Percentiles rank a stretch among this genome's conserved stretches.
These are phyloP conservation scores for Exophiala aquamarina DNA, from an alignment of 2,329 filamentous ascomycete species.

Conservation along the genomic window DNA sequence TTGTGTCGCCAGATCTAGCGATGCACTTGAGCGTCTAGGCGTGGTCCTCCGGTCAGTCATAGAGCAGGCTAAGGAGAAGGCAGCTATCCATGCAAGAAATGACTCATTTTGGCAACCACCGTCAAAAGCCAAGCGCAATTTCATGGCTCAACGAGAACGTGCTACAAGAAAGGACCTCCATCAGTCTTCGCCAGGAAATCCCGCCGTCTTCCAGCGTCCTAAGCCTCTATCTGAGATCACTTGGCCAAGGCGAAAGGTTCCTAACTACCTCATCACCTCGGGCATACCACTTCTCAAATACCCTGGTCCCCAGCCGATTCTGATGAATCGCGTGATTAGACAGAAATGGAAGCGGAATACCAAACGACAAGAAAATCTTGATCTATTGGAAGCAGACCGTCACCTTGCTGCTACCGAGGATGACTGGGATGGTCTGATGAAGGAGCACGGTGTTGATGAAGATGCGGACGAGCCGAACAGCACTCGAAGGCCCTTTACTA, in stretches of 20 bases:
- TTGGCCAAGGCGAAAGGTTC: slow-evolving; percentile 39
- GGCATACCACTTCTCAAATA: slow-evolving; percentile 43
- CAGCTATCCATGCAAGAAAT: slow-evolving; percentile 3
- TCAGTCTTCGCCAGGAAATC: slow-evolving; percentile 5
- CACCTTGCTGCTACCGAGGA: slow-evolving; percentile 42
- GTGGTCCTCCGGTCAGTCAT: slow-evolving; percentile 13
- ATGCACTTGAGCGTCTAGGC: slow-evolving; percentile 12
- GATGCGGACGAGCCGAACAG: not conserved
- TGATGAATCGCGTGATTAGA: slow-evolving; percentile 38
- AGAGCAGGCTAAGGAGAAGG: slow-evolving; percentile 7
- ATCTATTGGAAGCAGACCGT: slow-evolving; percentile 33
- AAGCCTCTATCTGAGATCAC: slow-evolving; percentile 16
- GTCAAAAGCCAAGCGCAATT: too few species aligned
- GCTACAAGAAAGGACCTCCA: slow-evolving; percentile 1
- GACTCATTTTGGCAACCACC: slow-evolving; percentile 16
- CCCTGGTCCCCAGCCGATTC: slow-evolving; percentile 44
- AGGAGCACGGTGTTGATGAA: not conserved
- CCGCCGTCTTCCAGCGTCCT: slow-evolving; percentile 22
- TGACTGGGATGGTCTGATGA: slow-evolving; percentile 39
- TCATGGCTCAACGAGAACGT: too few species aligned
- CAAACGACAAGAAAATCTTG: slow-evolving; percentile 35
- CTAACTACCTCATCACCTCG: slow-evolving; percentile 42
- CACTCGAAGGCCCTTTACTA: too few species aligned
- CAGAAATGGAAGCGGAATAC: slow-evolving; percentile 37
- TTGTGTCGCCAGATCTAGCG: slow-evolving; percentile 9